Percentiles rank a stretch among this genome's conserved stretches.
phyloP scores from a whole-genome alignment of 768 basidiomycete species.

The Hygrocybe coccinea region DNA sequence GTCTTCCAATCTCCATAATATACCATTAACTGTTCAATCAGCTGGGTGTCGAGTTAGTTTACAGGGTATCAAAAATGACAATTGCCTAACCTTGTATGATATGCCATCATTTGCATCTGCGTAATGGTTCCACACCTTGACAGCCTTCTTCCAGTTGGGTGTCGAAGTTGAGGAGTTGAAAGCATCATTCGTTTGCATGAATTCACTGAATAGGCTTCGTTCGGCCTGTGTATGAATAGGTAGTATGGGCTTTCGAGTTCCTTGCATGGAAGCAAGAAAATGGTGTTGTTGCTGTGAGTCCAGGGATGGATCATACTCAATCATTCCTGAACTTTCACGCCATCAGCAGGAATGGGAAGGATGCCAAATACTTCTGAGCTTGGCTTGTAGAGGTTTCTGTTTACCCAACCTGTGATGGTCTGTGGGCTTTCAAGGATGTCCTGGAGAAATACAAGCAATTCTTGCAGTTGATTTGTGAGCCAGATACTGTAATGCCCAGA shows the following conservation, averaged over 20 bases:
- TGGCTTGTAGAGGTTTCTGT: too few relatives aligned
- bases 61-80: background rate
- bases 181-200: background rate
- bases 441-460: conserved; percentile 4
- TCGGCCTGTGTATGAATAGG: too few relatives aligned
- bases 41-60: background rate
- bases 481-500: conserved; percentile 19
- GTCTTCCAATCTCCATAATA: background rate
- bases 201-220: background rate
- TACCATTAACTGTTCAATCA: background rate
- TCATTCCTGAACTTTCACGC: too few relatives aligned
- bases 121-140: background rate
- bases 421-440: too few relatives aligned
- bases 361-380: too few relatives aligned
- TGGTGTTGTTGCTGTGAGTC: too few relatives aligned
- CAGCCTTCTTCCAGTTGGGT: background rate
- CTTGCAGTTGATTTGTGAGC: conserved; percentile 16
- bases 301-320: too few relatives aligned
- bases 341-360: too few relatives aligned
- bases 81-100: background rate
- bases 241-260: too few relatives aligned
- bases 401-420: too few relatives aligned
- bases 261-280: too few relatives aligned
- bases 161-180: background rate
- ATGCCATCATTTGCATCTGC: background rate